Evolutionary conservation across 805 yeast genomes (phyloP), one percentile per base, ranked within the genome.

Genomic region (Blastobotrys muscicola): DNA sequence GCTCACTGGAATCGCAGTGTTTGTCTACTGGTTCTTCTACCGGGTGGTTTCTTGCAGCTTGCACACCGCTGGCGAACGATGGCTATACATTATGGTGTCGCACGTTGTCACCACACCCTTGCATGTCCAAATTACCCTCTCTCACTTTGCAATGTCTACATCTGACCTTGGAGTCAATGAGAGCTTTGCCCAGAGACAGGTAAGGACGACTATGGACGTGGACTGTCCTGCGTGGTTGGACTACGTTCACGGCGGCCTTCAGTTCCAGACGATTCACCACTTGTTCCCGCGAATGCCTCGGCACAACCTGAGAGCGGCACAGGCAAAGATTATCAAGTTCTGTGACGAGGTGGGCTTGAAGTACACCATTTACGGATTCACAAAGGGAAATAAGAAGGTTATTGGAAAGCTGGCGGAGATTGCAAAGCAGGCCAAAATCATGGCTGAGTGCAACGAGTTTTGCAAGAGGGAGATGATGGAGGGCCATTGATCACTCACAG

Each of bases 111-210:
- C 95, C 2, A 85, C 85, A 94, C 72, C 89, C 33, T 90, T 86
- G n/a, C 96, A 86, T 61, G 95, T 86, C 29, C 95, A 87, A 60
- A 86, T 86, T 62, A 85, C 94, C 0, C 69, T 86, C 36, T 80
- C 89, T 10, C 96, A 86, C 60, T 86, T 86, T 67, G 95, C 95
- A 32, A 87, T 86, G 94, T 83, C 94, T 1, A 87, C 95, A 0
- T 72, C 92, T 4, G 94, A 86, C 56, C 65, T 86, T 12, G 95
- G 95, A 1, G 73, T 76, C 7, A 72, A 80, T 36, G 96, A 86
- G 60, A 72, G 86, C 6, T 86, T 86, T 56, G 75, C 80, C 0
- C 79, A 82, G 47, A 72, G 92, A 50, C 95, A 86, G 63, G 58
- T 86, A 2, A 71, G 96, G 53, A 87, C 96, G 1, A 86, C 95